Base-by-base conservation (phyloP, 805 yeast genomes). In the Zygotorulaspora florentina region DNA sequence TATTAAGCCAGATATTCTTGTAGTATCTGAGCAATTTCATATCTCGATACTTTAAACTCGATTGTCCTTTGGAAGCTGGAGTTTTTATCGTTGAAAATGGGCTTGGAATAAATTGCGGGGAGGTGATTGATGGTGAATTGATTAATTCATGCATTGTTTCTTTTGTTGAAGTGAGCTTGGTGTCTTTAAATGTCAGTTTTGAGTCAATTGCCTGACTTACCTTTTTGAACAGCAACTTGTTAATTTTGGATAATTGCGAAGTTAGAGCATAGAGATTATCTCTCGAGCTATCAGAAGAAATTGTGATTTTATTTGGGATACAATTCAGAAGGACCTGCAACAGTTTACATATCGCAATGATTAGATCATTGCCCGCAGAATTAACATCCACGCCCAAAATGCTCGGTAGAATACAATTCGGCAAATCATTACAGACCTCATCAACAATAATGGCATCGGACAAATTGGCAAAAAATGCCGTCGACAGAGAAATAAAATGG, bases 1-100 rank as follows among this genome's bases (percentile, higher is more conserved):
- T 59, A 45, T 68, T 69, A 17, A 71, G 54, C 75, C 75, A 71
- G 3, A 71, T 55, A 33, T 65, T 65, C 42, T 65, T 65, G 40
- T 62, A 65, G 43, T 60, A 65, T 11, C 67, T 58, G 33, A 58
- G 43, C 30, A 65, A 48, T 41, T 62, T 63, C 43, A 61, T 45
- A 40, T 62, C 64, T 38, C 58, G 58, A 39, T 58, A 58, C 41
- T 57, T 56, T 7, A 41, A 38, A 5, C 49, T 45, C 9, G 51
- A 36, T 4, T 53, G 27, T 2, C 42, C 40, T 15, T 44, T 27
- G 1, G 50, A 43, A 3, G 51, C 48, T 12, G 53, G 48, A 3
- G 41, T 26, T 37, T 56, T 57, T n/a, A 53, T 45, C 27, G 46
- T 47, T 1, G 60, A 49, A 8, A 55, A 41, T 16, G 66, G 65